A percentile compares a stretch with the other conserved stretches of the same genome.
These are phyloP conservation scores for Aspergillus taichungensis DNA, from an alignment of 495 filamentous ascomycete genomes.

Conservation along the genomic window DNA sequence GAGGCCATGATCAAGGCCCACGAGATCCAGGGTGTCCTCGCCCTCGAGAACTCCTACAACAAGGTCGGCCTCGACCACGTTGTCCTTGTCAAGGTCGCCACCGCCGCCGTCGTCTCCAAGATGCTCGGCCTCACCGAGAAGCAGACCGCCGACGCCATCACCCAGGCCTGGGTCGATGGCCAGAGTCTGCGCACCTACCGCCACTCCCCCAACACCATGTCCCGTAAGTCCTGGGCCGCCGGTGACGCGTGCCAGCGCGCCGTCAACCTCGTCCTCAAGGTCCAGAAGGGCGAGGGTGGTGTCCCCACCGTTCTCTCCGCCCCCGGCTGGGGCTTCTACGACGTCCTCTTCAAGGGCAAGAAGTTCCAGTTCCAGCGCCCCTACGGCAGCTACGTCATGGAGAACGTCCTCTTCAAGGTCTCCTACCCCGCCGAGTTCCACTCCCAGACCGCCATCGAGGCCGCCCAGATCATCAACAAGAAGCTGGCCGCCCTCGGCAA, in stretches of 20 bases:
- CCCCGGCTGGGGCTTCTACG: conserved; percentile 96
- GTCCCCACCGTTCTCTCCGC: conserved; percentile 88
- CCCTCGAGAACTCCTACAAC: conserved; percentile 96
- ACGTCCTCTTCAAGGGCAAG: conserved; percentile 91
- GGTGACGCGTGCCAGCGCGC: conserved; percentile 96
- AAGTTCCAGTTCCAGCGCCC: conserved; percentile 92
- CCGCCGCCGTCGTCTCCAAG: conserved; percentile 85
- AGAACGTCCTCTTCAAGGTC: conserved; percentile 99
- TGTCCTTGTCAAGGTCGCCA: conserved; percentile 94
- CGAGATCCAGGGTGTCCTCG: conserved; percentile 96
- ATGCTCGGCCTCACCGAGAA: conserved; percentile 83
- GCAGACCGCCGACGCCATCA: conserved; percentile 91
- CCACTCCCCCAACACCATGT: conserved; percentile 98
- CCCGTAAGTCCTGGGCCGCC: conserved; percentile 96
- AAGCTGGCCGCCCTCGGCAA: conserved; percentile 79
- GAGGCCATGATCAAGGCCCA: conserved; percentile 99
- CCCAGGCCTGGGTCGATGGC: conserved; percentile 95
- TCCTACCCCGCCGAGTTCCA: conserved; percentile 99
- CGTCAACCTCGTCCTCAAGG: conserved; percentile 90
- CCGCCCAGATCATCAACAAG: conserved; percentile 75
- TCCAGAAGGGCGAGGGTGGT: conserved; percentile 82
- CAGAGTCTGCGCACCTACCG: conserved; percentile 94
- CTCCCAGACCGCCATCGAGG: conserved; percentile 96
- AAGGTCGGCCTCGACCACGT: conserved; percentile 97
- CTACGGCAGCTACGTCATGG: conserved; percentile 99